Base-by-base conservation (phyloP, 1,139 yeast genomes). In the Candida sojae region DNA sequence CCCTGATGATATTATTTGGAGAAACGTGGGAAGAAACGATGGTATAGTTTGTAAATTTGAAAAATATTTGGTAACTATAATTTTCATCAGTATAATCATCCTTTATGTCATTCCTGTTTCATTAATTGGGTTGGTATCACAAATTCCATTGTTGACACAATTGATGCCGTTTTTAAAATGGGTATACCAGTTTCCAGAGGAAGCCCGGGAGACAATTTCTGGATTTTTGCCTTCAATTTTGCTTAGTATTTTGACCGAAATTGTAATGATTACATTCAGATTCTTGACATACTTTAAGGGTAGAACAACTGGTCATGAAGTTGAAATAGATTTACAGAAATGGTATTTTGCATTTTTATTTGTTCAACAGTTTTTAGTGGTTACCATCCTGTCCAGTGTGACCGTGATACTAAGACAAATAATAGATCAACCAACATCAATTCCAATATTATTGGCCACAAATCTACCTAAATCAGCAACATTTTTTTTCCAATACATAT, bases 391-490 rank as follows among this genome's bases (percentile, higher is more conserved):
- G 59, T 86, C 96, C 0, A 91, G 96, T 33, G 70, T 88, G 8
- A 81, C 89, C 0, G 83, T 84, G 4, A 79, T 90, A 0, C 66
- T 86, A 40, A 83, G 83, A 52, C 84, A 82, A 52, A 70, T 87
- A 2, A 68, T 89, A 6, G 83, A 82, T 48, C 83, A 83, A 51
- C 96, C 96, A 2, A 80, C 85, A 0, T 81, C 88, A 1, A 80
- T 88, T 7, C 90, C 96, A 1, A 72, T 82, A 4, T 66, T 88
- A 46, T 67, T 89, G 42, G 96, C 96, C 0, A 73, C 79, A 5
- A 88, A 88, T 58, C 68, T 89, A 41, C 96, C 96, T 0, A 87
- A 86, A 59, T 85, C 95, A 23, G 87, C 96, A 1, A 87, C 86
- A 46, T 89, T 89, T 59, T 89, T 88, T 67, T 84, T 85, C 60